Conservation (phyloP, 352 stramenopile species). For the Aphanomyces stellatus region DNA sequence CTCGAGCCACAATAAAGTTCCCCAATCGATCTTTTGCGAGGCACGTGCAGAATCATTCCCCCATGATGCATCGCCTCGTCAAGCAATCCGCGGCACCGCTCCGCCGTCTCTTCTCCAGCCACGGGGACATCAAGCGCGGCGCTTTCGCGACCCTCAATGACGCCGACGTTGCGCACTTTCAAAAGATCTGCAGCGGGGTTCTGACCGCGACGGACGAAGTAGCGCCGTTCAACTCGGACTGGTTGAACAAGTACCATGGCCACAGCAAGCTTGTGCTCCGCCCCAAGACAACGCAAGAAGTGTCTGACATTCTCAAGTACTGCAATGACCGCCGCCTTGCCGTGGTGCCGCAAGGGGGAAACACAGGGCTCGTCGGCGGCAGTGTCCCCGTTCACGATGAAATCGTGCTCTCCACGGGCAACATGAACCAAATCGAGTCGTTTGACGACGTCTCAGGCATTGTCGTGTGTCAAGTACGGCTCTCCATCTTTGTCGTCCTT, state of each 20-base stretch:
- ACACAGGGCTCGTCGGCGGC: slow-evolving; percentile 95
- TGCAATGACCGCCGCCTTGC: slow-evolving; percentile 84
- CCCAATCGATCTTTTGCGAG: not conserved
- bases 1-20: not conserved
- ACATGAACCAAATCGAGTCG: slow-evolving; percentile 88
- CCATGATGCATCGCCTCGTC: too few relatives aligned
- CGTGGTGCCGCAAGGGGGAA: slow-evolving; percentile 94
- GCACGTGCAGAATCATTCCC: too few relatives aligned
- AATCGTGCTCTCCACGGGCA: slow-evolving; percentile 89
- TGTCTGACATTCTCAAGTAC: slow-evolving; percentile 87
- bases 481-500: too few relatives aligned
- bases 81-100: too few relatives aligned
- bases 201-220: slow-evolving; percentile 64
- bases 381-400: slow-evolving; percentile 86
- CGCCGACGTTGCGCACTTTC: slow-evolving; percentile 56
- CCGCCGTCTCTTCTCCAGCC: slow-evolving; percentile 3
- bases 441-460: slow-evolving; percentile 85
- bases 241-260: slow-evolving; percentile 79
- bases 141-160: slow-evolving; percentile 47
- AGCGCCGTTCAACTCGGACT: slow-evolving; percentile 65
- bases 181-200: slow-evolving; percentile 49
- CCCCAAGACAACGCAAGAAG: slow-evolving; percentile 79
- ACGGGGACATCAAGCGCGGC: not conserved
- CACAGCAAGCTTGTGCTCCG: slow-evolving; percentile 69
- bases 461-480: slow-evolving; percentile 50